Conservation (phyloP, 1,139 yeast species). For the Pichia sp. region DNA sequence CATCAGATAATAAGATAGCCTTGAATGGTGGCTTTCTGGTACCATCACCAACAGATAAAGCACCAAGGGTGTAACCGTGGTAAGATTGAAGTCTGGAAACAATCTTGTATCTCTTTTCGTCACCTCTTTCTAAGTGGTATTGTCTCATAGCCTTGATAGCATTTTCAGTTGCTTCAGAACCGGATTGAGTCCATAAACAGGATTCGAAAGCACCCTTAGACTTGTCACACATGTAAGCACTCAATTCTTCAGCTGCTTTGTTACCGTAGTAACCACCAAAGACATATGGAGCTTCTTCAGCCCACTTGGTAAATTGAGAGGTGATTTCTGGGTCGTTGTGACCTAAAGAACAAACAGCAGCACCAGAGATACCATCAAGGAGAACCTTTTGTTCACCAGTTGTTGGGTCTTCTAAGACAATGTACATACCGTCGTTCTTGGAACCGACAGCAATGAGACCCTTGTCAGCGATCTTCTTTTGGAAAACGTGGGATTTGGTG, state of each 20-base stretch:
- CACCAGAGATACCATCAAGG: conserved; percentile 58
- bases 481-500: conserved; percentile 23
- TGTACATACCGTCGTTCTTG: conserved; percentile 40
- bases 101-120: conserved; percentile 46
- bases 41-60: conserved; percentile 47
- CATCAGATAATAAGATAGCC: conserved; percentile 41
- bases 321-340: conserved; percentile 51
- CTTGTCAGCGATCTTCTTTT: conserved; percentile 22
- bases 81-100: conserved; percentile 54
- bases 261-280: conserved; percentile 43
- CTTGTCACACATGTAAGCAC: conserved; percentile 49
- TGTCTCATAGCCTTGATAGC: conserved; percentile 49
- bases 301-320: conserved; percentile 46
- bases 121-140: conserved; percentile 51
- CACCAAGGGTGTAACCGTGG: conserved; percentile 59
- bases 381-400: conserved; percentile 43
- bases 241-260: conserved; percentile 46
- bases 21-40: conserved; percentile 42
- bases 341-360: conserved; percentile 56
- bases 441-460: conserved; percentile 40
- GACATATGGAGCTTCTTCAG: conserved; percentile 42
- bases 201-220: conserved; percentile 54
- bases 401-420: conserved; percentile 45
- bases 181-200: conserved; percentile 58
- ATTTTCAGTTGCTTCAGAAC: conserved; percentile 62